Base-by-base conservation (phyloP, 2,329 filamentous ascomycete genomes). In the Catunica adiposa region DNA sequence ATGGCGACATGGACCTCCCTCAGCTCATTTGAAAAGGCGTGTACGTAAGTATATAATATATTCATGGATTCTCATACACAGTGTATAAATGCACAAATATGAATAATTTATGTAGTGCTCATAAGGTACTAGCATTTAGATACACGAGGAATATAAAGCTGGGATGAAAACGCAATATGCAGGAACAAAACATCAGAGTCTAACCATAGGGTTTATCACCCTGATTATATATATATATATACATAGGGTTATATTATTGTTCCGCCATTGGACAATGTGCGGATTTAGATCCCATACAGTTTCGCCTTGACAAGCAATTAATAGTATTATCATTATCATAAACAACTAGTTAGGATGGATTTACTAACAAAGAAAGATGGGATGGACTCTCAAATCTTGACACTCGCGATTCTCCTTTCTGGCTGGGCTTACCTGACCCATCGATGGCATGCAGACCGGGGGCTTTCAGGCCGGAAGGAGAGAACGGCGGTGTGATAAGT, bases 401-500 rank as follows among this genome's bases (percentile, higher is more conserved):
- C 5, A 47, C 1, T 20, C 5, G n/a, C 29, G 11, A 34, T 34
- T 11, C 29, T 34, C 29, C 29, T 34, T 5, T 34, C 29, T 34
- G 29, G 29, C 29, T 34, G 29, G 40, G 15, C 3, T n/a, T 11
- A n/a, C n/a, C 37, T 38, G 37, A 17, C 40, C 40, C 17, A 3
- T 2, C 8, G 40, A n/a, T 17, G 20, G 20, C 20, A n/a, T 44
- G 20, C 4, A 25, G 22, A 6, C 20, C 11, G 40, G 53, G 29
- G 53, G 26, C 42, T 23, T n/a, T 44, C n/a, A 22, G 40, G 3
- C 11, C 40, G 11, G 40, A 17, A 40, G 53, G 34, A 11, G 29
- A 17, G 50, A 48, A 48, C 53, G 53, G 53, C 53, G 53, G 42
- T 54, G 53, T 54, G 53, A 54, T 54, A n/a, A n/a, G 22, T 26